These are phyloP conservation scores for Blyttiomyces sp. DNA, from an alignment of 371 early-diverging fungal genomes.

Conservation along the genomic window DNA sequence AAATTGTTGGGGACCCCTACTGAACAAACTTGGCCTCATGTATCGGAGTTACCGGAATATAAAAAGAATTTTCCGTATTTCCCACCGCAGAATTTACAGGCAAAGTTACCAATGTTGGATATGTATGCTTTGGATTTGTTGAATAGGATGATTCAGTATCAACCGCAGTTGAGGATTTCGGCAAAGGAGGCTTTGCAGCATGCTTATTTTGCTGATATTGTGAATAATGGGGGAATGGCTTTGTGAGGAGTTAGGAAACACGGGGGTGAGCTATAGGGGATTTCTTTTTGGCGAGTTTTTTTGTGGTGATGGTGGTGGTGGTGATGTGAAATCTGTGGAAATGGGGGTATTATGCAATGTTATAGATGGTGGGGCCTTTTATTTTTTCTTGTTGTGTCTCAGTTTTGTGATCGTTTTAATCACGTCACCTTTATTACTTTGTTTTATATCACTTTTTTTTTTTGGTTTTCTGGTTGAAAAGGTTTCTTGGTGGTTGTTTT, in stretches of 20 bases:
- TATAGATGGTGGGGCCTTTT: too few relatives aligned
- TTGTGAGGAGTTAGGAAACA: too few relatives aligned
- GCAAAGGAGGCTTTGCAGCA: conserved; percentile 83
- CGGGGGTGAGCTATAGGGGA: background rate
- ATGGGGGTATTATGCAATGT: too few relatives aligned
- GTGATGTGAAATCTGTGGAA: too few relatives aligned
- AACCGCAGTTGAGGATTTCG: conserved; percentile 79
- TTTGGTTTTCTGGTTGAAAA: background rate
- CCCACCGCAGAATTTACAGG: conserved; percentile 64
- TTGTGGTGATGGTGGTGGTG: too few relatives aligned
- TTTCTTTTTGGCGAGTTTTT: background rate
- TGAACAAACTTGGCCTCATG: conserved; percentile 85
- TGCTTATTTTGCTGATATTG: conserved; percentile 59
- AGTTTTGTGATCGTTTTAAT: background rate
- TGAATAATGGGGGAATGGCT: background rate
- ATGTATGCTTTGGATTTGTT: conserved; percentile 75
- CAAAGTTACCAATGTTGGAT: conserved; percentile 76
- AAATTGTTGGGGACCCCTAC: conserved; percentile 92
- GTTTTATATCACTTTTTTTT: background rate
- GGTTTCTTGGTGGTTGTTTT: too few relatives aligned
- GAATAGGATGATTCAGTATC: conserved; percentile 75
- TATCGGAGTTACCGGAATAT: conserved; percentile 87
- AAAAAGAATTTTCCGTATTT: conserved; percentile 64
- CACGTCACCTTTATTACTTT: background rate
- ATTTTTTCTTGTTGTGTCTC: background rate